Base-by-base conservation (phyloP, 148 eudicot genomes). In the Spergularia marina region DNA sequence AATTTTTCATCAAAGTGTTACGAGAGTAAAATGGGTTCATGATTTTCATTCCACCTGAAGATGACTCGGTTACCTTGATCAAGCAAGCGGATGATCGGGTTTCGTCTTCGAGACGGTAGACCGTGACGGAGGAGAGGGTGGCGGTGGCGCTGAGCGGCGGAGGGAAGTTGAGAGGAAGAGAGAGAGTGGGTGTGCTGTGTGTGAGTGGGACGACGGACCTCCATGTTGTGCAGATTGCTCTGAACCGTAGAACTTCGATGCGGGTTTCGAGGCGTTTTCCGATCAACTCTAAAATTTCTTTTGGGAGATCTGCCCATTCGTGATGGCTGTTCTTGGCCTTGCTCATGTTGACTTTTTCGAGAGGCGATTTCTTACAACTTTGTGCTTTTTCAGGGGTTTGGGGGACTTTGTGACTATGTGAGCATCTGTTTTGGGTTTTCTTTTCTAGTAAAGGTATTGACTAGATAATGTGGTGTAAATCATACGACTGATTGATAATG, bases 161-260 rank as follows among this genome's bases (percentile, higher is more conserved):
- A 52, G 72, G 72, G 72, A 69, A n/a, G 58, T 23, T 12, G 41
- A 69, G 16, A 58, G 40, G 12, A 21, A 58, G 44, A 13, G 5
- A 69, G 6, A 44, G 39, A 21, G 18, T 14, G 40, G 40, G 25
- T 14, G 0, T 69, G 58, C 16, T 53, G 58, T 14, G 52, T 17
- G 77, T 63, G 30, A 74, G 70, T 16, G 70, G 51, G 68, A 74
- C 16, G 12, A 66, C 70, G 7, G 70, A 63, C 60, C 77, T 63
- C 77, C 77, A 74, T 53, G 77, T 52, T 9, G 12, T 30, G 61
- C 77, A 74, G 9, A 74, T 41, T 10, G 77, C 49, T 74, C 62
- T 17, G 58, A 62, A 64, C 10, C 61, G 77, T 51, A 23, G 64
- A 2, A 63, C 51, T 6, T 63, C 47, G 4, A 69, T 13, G 0